A percentile compares a stretch with the other conserved stretches of the same genome.
These are phyloP conservation scores for Diaporthe citriasiana DNA, from an alignment of 2,329 filamentous ascomycete genomes.

Conservation along the genomic window DNA sequence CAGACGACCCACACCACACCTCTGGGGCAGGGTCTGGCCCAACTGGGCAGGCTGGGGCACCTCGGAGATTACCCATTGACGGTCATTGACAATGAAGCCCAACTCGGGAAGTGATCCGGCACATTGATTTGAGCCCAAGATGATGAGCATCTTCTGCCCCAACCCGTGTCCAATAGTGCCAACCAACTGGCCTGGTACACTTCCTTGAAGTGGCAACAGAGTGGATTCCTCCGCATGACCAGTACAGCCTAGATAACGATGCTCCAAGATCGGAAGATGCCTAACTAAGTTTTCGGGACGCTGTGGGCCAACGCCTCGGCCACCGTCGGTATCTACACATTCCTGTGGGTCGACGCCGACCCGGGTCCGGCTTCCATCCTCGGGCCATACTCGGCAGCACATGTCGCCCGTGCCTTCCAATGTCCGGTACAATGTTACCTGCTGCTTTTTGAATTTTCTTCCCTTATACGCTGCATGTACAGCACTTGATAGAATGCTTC, in stretches of 20 bases:
- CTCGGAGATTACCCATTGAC: conserved; percentile 31
- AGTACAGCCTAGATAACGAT: conserved; percentile 2
- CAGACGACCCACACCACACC: conserved; percentile 7
- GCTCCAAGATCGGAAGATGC: conserved; percentile 23
- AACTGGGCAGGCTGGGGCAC: conserved; percentile 12
- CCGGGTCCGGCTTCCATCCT: not conserved
- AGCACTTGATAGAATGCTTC: not conserved
- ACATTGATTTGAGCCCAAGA: conserved; percentile 27
- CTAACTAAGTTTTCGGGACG: conserved; percentile 1
- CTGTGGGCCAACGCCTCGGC: not conserved
- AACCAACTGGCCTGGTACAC: not conserved
- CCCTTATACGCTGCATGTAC: not conserved
- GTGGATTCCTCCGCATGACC: conserved; percentile 13
- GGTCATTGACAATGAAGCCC: conserved; percentile 16
- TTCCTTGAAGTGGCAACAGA: not conserved
- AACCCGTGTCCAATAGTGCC: conserved; percentile 5
- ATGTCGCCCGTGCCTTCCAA: not conserved
- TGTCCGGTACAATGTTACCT: not conserved
- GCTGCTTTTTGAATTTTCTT: not conserved
- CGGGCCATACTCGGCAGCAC: not conserved
- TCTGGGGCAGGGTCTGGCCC: conserved; percentile 28
- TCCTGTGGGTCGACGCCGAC: not conserved
- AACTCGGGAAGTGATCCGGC: conserved; percentile 28
- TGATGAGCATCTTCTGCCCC: conserved; percentile 17
- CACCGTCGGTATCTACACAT: not conserved